Conservation (phyloP, 2,329 filamentous ascomycete genomes). For the Talaromyces sp. region DNA sequence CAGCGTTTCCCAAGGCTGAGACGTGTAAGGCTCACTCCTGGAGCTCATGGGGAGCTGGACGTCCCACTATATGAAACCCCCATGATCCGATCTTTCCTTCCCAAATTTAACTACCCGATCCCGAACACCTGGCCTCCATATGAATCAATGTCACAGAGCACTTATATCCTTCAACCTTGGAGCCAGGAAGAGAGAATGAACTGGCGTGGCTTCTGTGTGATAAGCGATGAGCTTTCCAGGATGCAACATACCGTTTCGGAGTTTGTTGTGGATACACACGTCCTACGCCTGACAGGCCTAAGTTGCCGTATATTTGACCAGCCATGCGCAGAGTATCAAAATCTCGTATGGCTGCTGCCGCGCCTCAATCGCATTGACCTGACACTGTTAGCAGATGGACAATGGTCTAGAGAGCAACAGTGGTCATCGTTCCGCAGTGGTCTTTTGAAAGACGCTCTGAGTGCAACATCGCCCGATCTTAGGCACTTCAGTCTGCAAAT, state of each 20-base stretch:
- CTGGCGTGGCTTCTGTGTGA: slow-evolving; percentile 33
- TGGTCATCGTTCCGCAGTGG: slow-evolving; percentile 17
- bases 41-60: slow-evolving; percentile 37
- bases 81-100: slow-evolving; percentile 41
- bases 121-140: slow-evolving; percentile 31
- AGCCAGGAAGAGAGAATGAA: slow-evolving; percentile 21
- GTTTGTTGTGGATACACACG: slow-evolving; percentile 33
- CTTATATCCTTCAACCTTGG: not conserved
- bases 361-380: slow-evolving; percentile 29
- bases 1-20: slow-evolving; percentile 34
- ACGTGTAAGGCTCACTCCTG: slow-evolving; percentile 40
- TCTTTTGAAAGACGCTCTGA: slow-evolving; percentile 1
- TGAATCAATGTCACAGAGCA: not conserved
- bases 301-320: slow-evolving; percentile 31
- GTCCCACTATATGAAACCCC: slow-evolving; percentile 42
- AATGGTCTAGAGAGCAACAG: not conserved
- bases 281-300: slow-evolving; percentile 29
- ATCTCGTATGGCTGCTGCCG: slow-evolving; percentile 25
- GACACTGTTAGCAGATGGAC: slow-evolving; percentile 22
- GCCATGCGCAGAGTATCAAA: slow-evolving; percentile 24
- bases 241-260: slow-evolving; percentile 30
- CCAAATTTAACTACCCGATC: slow-evolving; percentile 40
- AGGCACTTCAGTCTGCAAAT: slow-evolving; percentile 4
- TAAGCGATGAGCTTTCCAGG: slow-evolving; percentile 27
- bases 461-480: not conserved